These are phyloP conservation scores for Agarophyton chilense DNA, from an alignment of 23 red algal species.

Conservation along the genomic window DNA sequence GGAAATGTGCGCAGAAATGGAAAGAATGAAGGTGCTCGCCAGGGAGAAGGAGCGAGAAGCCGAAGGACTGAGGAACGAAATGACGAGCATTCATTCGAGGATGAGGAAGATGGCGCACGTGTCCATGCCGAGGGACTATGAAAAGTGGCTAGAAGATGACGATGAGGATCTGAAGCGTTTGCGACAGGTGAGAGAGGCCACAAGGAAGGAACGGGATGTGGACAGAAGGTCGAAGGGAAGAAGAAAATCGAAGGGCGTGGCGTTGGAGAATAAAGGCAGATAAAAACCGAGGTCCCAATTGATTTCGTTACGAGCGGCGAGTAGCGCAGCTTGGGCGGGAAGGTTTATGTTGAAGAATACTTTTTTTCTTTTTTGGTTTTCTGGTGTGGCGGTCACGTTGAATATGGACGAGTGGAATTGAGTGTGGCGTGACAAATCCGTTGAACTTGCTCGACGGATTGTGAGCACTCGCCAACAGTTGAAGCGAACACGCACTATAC, in stretches of 20 bases:
- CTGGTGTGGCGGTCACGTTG: background rate
- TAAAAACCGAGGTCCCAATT: no score
- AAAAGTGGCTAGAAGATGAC: conserved; percentile 26
- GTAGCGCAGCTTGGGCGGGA: no score
- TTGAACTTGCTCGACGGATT: no score
- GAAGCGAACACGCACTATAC: no score
- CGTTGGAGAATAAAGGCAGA: conserved; percentile 35
- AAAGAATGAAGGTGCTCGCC: background rate
- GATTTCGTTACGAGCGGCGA: background rate
- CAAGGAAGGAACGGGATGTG: background rate
- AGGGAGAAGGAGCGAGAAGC: conserved; percentile 34
- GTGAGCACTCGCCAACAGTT: no score
- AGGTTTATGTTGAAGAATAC: background rate
- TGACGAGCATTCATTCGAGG: conserved; percentile 42
- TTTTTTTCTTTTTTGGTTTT: no score
- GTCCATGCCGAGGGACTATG: conserved; percentile 48
- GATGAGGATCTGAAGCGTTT: conserved; percentile 38
- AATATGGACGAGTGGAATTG: background rate
- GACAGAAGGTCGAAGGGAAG: conserved; percentile 30
- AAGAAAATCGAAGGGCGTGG: conserved; percentile 17
- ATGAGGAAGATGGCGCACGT: conserved; percentile 49
- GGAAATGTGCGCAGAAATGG: conserved; percentile 17
- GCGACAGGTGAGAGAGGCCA: conserved; percentile 17
- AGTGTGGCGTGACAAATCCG: background rate
- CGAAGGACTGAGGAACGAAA: conserved; percentile 20